phyloP scores from a whole-genome alignment of 148 eudicot genomes.

The Rhododendron henanense region DNA sequence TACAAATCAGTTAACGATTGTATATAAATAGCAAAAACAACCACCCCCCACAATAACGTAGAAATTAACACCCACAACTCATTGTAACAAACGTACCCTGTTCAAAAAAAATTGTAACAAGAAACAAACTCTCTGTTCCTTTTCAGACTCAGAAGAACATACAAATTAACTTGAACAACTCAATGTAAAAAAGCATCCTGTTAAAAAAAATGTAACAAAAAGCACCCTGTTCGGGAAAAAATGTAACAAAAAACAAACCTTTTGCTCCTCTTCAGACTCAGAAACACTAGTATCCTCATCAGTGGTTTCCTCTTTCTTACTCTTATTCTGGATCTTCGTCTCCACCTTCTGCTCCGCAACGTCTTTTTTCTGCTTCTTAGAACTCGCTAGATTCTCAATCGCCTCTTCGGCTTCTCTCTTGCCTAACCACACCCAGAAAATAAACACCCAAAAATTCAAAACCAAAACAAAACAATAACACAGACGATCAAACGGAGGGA shows the following conservation, averaged over 20 bases:
- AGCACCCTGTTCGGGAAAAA: neutral
- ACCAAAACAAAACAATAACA: neutral
- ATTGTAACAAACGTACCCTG: too few relatives aligned
- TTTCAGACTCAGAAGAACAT: neutral
- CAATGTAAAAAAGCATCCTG: neutral
- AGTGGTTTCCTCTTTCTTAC: conserved; percentile 34
- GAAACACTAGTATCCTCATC: conserved; percentile 39
- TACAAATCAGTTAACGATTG: neutral
- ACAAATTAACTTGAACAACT: neutral
- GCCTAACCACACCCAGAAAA: conserved; percentile 26
- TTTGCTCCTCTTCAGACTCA: conserved; percentile 52
- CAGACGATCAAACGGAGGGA: neutral
- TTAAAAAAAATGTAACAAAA: neutral
- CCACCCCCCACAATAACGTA: too few relatives aligned
- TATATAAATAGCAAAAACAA: neutral
- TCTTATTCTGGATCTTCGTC: conserved; percentile 36
- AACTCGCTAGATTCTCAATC: conserved; percentile 14
- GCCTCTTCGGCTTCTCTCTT: conserved; percentile 58
- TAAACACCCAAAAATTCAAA: neutral
- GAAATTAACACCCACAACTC: too few relatives aligned
- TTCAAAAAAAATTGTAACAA: neutral
- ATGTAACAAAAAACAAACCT: conserved; percentile 23
- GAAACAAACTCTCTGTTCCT: neutral
- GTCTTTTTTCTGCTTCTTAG: conserved; percentile 55
- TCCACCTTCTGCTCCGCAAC: conserved; percentile 34